Conservation (phyloP, 176 grass and related monocot genomes). For the Ensete ventricosum region DNA sequence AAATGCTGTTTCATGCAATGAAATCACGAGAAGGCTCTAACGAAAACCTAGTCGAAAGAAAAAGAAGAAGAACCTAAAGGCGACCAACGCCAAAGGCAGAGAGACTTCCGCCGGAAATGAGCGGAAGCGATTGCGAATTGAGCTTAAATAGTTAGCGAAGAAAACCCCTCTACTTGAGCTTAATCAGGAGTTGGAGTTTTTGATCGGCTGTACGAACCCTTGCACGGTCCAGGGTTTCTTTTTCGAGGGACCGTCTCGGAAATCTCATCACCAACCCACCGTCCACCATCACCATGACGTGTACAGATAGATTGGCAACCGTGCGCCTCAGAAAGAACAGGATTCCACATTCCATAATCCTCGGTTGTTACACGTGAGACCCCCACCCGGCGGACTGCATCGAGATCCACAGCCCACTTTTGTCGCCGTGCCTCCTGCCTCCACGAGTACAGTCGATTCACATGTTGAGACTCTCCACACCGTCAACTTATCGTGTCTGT, state of each 20-base stretch:
- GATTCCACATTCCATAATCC: too few relatives aligned
- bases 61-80: not conserved
- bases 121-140: not conserved
- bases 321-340: not conserved
- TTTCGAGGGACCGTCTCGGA: too few relatives aligned
- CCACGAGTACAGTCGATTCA: too few relatives aligned
- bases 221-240: not conserved
- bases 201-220: not conserved
- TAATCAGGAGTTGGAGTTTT: not conserved
- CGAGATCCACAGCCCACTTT: too few relatives aligned
- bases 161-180: not conserved
- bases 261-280: too few relatives aligned
- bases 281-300: too few relatives aligned
- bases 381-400: too few relatives aligned
- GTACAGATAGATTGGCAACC: too few relatives aligned
- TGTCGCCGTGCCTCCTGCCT: too few relatives aligned
- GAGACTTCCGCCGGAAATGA: not conserved
- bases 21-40: not conserved
- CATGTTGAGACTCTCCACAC: too few relatives aligned
- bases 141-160: not conserved
- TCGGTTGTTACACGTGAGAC: too few relatives aligned
- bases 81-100: not conserved
- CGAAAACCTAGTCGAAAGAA: not conserved
- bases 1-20: not conserved
- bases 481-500: too few relatives aligned